Conservation (phyloP, 78 protist genomes). For the Chrysochromulina tobinii region DNA sequence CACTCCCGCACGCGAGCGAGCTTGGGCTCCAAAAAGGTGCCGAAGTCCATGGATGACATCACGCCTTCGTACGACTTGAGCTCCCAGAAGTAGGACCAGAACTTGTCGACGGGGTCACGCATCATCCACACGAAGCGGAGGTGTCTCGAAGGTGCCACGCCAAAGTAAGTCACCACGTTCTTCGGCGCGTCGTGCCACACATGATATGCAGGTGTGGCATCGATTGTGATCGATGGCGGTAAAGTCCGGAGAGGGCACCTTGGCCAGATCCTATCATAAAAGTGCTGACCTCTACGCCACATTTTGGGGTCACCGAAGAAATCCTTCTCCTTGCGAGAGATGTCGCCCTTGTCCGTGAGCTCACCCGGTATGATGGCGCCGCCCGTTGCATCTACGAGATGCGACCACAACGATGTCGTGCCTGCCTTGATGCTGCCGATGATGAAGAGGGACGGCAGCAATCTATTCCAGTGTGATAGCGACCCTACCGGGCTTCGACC, state of each 20-base stretch:
- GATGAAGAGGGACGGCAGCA: background rate
- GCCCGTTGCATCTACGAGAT: background rate
- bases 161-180: background rate
- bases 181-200: conserved; percentile 17
- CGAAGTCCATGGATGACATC: background rate
- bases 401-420: background rate
- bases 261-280: background rate
- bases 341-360: background rate
- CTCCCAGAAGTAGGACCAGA: conserved; percentile 28
- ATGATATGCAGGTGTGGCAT: conserved; percentile 6
- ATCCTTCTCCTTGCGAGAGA: background rate
- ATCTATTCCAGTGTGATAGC: too few relatives aligned
- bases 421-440: background rate
- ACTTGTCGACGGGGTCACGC: conserved; percentile 16
- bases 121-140: background rate
- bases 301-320: background rate
- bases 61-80: conserved; percentile 22
- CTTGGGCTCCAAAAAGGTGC: background rate
- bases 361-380: background rate
- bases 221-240: background rate
- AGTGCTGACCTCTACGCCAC: background rate
- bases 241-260: background rate
- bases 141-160: background rate
- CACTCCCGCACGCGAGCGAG: background rate
- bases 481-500: too few relatives aligned